Conservation (phyloP, 306 rosid genomes). For the Begonia masoniana region DNA sequence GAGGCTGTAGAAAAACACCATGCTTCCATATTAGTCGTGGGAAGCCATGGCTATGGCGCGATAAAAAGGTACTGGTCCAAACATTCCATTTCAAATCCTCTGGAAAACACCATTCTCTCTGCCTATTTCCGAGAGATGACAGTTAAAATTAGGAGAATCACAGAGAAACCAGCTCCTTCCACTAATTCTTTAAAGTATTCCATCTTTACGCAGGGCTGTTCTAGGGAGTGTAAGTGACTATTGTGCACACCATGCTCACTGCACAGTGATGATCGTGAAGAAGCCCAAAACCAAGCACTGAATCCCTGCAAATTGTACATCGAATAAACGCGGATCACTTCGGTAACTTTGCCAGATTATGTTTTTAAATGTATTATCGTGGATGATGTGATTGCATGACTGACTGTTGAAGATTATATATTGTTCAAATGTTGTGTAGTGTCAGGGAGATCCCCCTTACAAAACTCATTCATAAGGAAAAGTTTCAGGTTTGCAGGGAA, state of each 20-base stretch:
- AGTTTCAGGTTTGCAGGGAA: no score
- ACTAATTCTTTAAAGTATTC: no score
- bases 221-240: conserved; percentile 80
- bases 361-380: neutral
- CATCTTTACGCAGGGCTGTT: conserved; percentile 41
- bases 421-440: neutral
- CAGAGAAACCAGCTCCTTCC: neutral
- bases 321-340: neutral
- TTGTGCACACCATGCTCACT: conserved; percentile 67
- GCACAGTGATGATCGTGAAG: conserved; percentile 72
- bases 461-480: no score
- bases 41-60: conserved; percentile 73
- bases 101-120: no score
- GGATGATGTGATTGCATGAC: neutral
- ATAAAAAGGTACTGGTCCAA: conserved; percentile 14
- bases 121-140: neutral
- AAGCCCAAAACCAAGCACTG: conserved; percentile 37
- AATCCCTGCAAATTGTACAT: neutral
- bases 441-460: neutral
- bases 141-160: neutral
- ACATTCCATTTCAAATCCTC: neutral
- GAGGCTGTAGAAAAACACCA: conserved; percentile 55
- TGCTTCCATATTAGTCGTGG: conserved; percentile 61
- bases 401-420: neutral
- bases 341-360: neutral